Conservation (phyloP, 495 filamentous ascomycete species). For the Penicillium cinerascens region DNA sequence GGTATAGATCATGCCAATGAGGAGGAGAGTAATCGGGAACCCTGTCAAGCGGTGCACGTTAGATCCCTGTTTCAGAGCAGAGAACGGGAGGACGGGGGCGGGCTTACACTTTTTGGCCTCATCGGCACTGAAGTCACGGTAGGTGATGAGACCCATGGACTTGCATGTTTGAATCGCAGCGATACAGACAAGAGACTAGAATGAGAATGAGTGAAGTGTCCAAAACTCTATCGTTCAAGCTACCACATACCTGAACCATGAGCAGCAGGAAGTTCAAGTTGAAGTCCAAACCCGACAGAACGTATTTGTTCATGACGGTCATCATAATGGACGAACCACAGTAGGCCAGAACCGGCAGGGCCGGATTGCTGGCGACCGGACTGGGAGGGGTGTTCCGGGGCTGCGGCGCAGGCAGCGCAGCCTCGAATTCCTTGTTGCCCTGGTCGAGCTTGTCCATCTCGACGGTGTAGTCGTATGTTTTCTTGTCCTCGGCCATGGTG, state of each 20-base stretch:
- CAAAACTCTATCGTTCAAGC: background rate
- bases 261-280: slow-evolving; percentile 98
- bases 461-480: slow-evolving; percentile 73
- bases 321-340: slow-evolving; percentile 94
- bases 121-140: slow-evolving; percentile 82
- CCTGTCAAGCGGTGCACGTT: slow-evolving; percentile 46
- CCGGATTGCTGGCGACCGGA: slow-evolving; percentile 62
- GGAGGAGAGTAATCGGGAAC: slow-evolving; percentile 95
- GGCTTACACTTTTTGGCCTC: slow-evolving; percentile 88
- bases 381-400: slow-evolving; percentile 29
- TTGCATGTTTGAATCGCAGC: slow-evolving; percentile 83
- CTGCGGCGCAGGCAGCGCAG: slow-evolving; percentile 38
- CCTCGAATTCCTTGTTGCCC: slow-evolving; percentile 54
- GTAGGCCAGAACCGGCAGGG: slow-evolving; percentile 81
- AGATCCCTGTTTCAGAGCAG: background rate
- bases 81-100: background rate
- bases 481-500: slow-evolving; percentile 76
- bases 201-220: slow-evolving; percentile 8
- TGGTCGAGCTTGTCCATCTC: slow-evolving; percentile 67
- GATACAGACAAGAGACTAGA: slow-evolving; percentile 86
- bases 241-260: slow-evolving; percentile 72
- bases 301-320: slow-evolving; percentile 99
- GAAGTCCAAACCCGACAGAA: slow-evolving; percentile 83
- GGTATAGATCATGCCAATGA: slow-evolving; percentile 99
- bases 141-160: slow-evolving; percentile 76